phyloP scores from a whole-genome alignment of 2,329 filamentous ascomycete species.

The Coniochaeta pulveracea region DNA sequence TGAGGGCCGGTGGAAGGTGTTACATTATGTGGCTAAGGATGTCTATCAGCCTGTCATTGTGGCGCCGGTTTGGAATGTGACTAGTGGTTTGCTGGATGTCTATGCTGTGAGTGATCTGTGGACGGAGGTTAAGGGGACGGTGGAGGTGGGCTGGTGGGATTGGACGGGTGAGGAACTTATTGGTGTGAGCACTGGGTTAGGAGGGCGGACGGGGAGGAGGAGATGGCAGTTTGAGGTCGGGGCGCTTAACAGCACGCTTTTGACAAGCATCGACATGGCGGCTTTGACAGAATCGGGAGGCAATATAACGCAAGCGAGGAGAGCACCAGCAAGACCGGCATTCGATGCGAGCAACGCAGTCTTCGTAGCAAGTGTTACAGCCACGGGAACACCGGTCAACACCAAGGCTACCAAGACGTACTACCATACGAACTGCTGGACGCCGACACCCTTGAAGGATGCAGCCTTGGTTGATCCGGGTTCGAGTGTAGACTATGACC shows the following conservation, averaged over 20 bases:
- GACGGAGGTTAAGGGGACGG: conserved; percentile 31
- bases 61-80: conserved; percentile 41
- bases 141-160: conserved; percentile 38
- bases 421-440: conserved; percentile 37
- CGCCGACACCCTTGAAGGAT: conserved; percentile 30
- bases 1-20: conserved; percentile 49
- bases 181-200: conserved; percentile 2
- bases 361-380: conserved; percentile 29
- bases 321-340: too few species aligned
- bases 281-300: conserved; percentile 4
- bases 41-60: conserved; percentile 48
- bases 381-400: conserved; percentile 34
- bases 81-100: conserved; percentile 34
- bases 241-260: conserved; percentile 36
- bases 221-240: conserved; percentile 30
- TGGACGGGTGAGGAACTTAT: conserved; percentile 30
- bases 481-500: conserved; percentile 17
- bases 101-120: conserved; percentile 49
- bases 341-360: conserved; percentile 7
- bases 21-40: conserved; percentile 47
- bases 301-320: not conserved
- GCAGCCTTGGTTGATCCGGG: conserved; percentile 36
- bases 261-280: conserved; percentile 8
- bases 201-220: conserved; percentile 19
- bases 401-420: conserved; percentile 25